These are phyloP conservation scores for Phytophthora palmivora DNA, from an alignment of 352 stramenopile genomes.

Conservation along the genomic window DNA sequence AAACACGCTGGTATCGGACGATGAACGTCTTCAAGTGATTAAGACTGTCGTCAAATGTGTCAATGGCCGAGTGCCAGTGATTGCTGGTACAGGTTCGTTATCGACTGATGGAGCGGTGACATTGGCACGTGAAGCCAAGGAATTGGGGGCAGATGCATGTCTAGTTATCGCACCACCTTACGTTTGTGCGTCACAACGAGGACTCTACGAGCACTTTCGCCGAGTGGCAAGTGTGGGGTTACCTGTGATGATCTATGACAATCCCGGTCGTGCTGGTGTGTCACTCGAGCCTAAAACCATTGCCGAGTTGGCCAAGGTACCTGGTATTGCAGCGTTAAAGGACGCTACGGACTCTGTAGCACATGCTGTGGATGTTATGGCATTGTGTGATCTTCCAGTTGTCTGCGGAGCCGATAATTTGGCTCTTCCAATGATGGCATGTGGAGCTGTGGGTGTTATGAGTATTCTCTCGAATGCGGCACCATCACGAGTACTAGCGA, in stretches of 20 bases:
- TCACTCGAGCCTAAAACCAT: constrained; percentile 94
- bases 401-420: constrained; percentile 89
- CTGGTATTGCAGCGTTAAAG: constrained; percentile 96
- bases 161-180: constrained; percentile 97
- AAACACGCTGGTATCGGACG: constrained; percentile 91
- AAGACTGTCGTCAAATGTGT: constrained; percentile 84
- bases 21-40: constrained; percentile 94
- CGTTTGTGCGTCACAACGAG: constrained; percentile 95
- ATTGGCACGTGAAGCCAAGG: constrained; percentile 80
- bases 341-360: constrained; percentile 94
- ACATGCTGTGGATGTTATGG: constrained; percentile 81
- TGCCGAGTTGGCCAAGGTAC: constrained; percentile 88
- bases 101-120: constrained; percentile 78
- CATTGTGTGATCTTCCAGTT: constrained; percentile 87
- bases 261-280: constrained; percentile 95
- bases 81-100: constrained; percentile 96
- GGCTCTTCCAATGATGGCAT: constrained; percentile 85
- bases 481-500: constrained; percentile 73
- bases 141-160: constrained; percentile 93
- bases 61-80: constrained; percentile 89
- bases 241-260: constrained; percentile 97
- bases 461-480: constrained; percentile 88
- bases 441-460: constrained; percentile 88
- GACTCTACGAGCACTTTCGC: constrained; percentile 94
- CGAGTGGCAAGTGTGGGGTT: constrained; percentile 78